Percentiles rank a stretch among this genome's conserved stretches.
These are phyloP conservation scores for Venturia nashicola DNA, from an alignment of 2,329 filamentous ascomycete species.

Conservation along the genomic window DNA sequence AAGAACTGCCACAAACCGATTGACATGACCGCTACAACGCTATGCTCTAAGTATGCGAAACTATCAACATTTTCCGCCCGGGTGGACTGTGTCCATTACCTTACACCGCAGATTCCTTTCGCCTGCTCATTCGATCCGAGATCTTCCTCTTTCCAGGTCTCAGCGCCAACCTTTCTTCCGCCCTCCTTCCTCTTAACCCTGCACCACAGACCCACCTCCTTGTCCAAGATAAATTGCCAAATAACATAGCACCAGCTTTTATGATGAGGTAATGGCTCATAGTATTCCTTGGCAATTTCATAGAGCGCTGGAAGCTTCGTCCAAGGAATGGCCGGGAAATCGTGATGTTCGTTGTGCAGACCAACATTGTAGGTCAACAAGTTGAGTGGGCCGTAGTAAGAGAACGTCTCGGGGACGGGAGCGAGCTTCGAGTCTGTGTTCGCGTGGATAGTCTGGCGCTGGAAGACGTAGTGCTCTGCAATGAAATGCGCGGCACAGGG, in stretches of 20 bases:
- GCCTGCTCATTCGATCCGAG: conserved; percentile 34
- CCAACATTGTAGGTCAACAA: conserved; percentile 93
- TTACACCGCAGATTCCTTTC: conserved; percentile 31
- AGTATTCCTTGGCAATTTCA: conserved; percentile 79
- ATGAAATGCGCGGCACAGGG: conserved; percentile 97
- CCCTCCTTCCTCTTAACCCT: conserved; percentile 86
- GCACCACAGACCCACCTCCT: conserved; percentile 79
- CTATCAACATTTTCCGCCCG: neutral
- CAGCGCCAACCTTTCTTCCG: conserved; percentile 43
- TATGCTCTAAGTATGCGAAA: neutral
- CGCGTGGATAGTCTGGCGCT: conserved; percentile 18
- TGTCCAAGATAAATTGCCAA: conserved; percentile 90
- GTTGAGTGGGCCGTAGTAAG: conserved; percentile 91
- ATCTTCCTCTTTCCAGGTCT: conserved; percentile 33
- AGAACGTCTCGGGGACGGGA: conserved; percentile 80
- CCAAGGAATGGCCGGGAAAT: conserved; percentile 96
- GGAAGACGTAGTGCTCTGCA: conserved; percentile 65
- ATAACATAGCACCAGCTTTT: conserved; percentile 86
- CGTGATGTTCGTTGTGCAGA: conserved; percentile 96
- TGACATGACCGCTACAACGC: neutral
- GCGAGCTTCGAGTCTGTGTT: conserved; percentile 20
- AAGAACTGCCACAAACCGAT: too few relatives aligned
- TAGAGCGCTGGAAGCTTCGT: conserved; percentile 69
- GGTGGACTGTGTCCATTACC: conserved; percentile 10
- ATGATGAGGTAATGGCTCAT: conserved; percentile 74